phyloP scores from a whole-genome alignment of 2,329 filamentous ascomycete species.

The Nigrospora osmanthi region DNA sequence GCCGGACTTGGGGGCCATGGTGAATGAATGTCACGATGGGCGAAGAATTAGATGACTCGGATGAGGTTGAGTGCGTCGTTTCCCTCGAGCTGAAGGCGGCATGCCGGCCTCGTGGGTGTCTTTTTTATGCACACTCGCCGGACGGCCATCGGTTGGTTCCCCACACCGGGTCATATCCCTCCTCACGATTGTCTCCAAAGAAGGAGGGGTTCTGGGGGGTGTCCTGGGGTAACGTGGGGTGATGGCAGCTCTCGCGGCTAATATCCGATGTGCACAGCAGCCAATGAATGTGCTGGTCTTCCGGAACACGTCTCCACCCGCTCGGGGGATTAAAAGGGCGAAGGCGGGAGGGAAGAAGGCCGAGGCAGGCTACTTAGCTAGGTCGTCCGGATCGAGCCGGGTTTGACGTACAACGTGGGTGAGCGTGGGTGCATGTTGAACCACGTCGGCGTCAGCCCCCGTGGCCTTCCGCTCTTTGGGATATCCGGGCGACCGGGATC shows the following conservation, averaged over 20 bases:
- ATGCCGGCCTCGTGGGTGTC: too few relatives aligned
- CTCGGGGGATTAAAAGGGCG: not conserved
- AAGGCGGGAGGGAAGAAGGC: not conserved
- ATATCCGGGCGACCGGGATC: too few relatives aligned
- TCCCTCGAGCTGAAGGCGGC: too few relatives aligned
- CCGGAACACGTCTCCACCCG: not conserved
- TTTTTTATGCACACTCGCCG: too few relatives aligned
- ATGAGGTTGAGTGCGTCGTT: not conserved
- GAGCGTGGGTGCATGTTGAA: too few relatives aligned
- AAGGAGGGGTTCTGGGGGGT: not conserved
- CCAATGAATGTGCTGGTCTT: not conserved
- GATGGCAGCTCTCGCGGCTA: not conserved
- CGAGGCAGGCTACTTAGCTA: not conserved
- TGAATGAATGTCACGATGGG: not conserved
- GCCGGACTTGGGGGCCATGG: constrained; percentile 20
- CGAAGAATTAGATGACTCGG: not conserved
- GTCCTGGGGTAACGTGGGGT: not conserved
- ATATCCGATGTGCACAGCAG: not conserved
- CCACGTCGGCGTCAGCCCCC: too few relatives aligned
- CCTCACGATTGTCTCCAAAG: too few relatives aligned
- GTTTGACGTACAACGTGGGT: too few relatives aligned
- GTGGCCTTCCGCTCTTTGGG: too few relatives aligned
- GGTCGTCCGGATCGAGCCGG: not conserved
- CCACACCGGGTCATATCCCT: too few relatives aligned
- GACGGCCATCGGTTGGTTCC: too few relatives aligned